These are phyloP conservation scores for Dendrocalamus latiflorus DNA, from an alignment of 202 grass and related monocot genomes.

Conservation along the genomic window DNA sequence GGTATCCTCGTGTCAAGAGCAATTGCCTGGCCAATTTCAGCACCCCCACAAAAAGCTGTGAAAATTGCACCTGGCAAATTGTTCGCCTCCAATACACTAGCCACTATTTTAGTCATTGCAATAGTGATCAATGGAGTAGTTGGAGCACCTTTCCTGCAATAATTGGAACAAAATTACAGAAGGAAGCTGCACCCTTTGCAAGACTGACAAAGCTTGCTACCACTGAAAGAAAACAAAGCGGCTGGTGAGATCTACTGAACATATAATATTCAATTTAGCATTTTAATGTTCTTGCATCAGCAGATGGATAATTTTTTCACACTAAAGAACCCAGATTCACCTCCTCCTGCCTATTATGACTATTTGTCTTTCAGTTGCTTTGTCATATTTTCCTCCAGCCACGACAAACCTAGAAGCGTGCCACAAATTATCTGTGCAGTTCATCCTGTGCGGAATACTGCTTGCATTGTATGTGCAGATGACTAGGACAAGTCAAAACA, in stretches of 20 bases:
- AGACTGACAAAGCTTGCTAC: not conserved
- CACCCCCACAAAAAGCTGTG: constrained; percentile 88
- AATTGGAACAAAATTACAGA: constrained; percentile 12
- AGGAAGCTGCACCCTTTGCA: not conserved
- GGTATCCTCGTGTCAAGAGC: constrained; percentile 74
- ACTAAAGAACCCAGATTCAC: constrained; percentile 1
- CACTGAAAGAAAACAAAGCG: constrained; percentile 5
- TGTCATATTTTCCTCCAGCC: not conserved
- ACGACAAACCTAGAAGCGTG: not conserved
- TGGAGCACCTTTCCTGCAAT: constrained; percentile 91
- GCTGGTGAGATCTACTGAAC: not conserved
- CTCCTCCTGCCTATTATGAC: not conserved
- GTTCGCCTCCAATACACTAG: constrained; percentile 89
- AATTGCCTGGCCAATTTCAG: constrained; percentile 87
- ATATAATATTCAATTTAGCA: not conserved
- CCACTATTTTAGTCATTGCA: constrained; percentile 90
- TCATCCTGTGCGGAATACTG: not conserved
- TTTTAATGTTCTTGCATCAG: not conserved
- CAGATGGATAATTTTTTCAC: constrained; percentile 3
- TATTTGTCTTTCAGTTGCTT: not conserved
- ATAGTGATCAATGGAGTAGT: constrained; percentile 96
- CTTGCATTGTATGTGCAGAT: not conserved
- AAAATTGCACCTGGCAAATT: constrained; percentile 90
- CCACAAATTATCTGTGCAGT: not conserved
- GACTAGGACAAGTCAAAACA: not conserved